A percentile compares a stretch with the other conserved stretches of the same genome.
Evolutionary conservation across 306 rosid genomes (phyloP).

Genomic region (Citrullus mucosospermus): DNA sequence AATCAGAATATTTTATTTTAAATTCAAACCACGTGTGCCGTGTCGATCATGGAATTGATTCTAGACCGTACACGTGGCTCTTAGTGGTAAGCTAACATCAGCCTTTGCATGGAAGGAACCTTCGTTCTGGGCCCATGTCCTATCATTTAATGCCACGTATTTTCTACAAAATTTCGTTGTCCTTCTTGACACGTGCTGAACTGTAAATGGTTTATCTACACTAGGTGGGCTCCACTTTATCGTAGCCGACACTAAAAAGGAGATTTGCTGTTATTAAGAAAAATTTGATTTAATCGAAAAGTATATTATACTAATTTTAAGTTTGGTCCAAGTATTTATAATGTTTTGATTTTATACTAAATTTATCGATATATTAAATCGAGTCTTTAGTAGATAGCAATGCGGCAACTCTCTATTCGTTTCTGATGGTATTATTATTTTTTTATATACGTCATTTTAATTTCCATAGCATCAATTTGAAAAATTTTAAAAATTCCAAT

Average conservation of each 20-base stretch:
- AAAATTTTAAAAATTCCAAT: too few species aligned
- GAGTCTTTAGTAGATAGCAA: not conserved
- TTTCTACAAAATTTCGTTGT: not conserved
- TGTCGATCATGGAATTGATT: slow-evolving; percentile 8
- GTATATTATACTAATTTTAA: not conserved
- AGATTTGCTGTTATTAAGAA: not conserved
- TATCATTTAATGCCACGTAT: slow-evolving; percentile 19
- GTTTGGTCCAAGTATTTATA: not conserved
- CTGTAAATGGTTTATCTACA: slow-evolving; percentile 6
- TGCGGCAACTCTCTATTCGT: too few species aligned
- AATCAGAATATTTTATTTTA: not conserved
- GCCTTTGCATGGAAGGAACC: slow-evolving; percentile 28
- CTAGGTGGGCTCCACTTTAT: not conserved
- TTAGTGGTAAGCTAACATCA: slow-evolving; percentile 13
- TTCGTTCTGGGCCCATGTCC: not conserved
- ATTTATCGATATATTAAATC: not conserved
- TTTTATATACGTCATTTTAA: too few species aligned
- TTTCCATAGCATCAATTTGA: too few species aligned
- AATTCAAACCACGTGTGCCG: slow-evolving; percentile 17
- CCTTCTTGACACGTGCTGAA: slow-evolving; percentile 21
- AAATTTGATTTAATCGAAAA: not conserved
- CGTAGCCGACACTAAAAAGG: slow-evolving; percentile 1
- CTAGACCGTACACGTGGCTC: slow-evolving; percentile 39
- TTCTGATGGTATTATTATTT: too few species aligned
- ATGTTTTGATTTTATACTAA: not conserved